phyloP scores from a whole-genome alignment of 345 rosid genomes.

The Salix exigua region DNA sequence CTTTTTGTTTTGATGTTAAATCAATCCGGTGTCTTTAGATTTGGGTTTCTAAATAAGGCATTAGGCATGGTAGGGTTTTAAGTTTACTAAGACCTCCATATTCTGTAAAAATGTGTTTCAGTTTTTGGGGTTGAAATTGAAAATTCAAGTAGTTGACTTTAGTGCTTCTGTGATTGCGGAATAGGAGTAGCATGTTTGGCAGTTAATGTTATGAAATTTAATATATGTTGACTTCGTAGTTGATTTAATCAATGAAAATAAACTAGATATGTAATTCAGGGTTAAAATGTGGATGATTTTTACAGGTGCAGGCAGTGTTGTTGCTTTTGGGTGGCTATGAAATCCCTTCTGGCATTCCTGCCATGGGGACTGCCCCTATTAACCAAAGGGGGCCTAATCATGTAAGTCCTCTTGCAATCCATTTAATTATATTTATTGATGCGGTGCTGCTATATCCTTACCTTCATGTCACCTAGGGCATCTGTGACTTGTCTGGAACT shows the following conservation, averaged over 20 bases:
- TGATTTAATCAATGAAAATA: neutral
- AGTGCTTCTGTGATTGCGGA: neutral
- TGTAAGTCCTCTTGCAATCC: neutral
- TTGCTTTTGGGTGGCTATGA: conserved; percentile 47
- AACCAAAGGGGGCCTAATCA: conserved; percentile 19
- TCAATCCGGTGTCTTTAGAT: neutral
- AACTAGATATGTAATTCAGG: neutral
- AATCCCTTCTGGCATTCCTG: conserved; percentile 42
- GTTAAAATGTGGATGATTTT: neutral
- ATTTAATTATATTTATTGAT: neutral
- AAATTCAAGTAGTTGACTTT: neutral
- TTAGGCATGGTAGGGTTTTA: neutral
- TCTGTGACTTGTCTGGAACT: conserved; percentile 29
- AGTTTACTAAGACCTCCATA: neutral
- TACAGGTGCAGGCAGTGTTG: conserved; percentile 45
- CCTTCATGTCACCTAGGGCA: conserved; percentile 22
- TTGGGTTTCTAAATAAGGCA: neutral
- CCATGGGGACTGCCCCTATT: conserved; percentile 23
- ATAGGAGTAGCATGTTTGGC: neutral
- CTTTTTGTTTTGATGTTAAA: neutral
- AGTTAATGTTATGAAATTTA: neutral
- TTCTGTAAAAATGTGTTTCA: neutral
- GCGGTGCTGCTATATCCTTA: neutral
- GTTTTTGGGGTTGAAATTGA: neutral
- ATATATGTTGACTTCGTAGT: neutral